These are phyloP conservation scores for Moniliella sp. DNA, from an alignment of 1,284 basidiomycete genomes.

Conservation along the genomic window DNA sequence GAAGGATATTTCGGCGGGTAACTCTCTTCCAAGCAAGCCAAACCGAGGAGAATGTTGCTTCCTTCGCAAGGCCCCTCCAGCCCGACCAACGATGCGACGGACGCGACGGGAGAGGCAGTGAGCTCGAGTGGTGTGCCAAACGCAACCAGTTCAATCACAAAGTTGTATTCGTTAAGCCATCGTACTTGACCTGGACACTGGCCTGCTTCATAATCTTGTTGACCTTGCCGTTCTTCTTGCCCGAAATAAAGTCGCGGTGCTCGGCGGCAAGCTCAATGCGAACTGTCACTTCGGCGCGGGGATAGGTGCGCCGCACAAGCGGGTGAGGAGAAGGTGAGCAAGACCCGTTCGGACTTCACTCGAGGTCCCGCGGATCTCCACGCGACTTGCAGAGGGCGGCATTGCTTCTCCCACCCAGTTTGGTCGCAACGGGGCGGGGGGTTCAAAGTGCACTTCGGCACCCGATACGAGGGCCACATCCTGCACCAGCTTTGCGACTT, in stretches of 20 bases:
- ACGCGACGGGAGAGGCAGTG: no score
- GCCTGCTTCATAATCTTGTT: conserved; percentile 40
- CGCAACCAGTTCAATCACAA: conserved; percentile 60
- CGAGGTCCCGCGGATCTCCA: conserved; percentile 90
- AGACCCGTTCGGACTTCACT: conserved; percentile 70
- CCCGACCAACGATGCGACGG: no score
- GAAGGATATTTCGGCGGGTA: conserved; percentile 96
- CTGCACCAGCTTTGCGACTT: conserved; percentile 65
- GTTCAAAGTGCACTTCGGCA: conserved; percentile 86
- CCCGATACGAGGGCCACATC: conserved; percentile 67
- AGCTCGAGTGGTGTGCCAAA: conserved; percentile 41
- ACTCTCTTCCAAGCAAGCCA: conserved; percentile 76
- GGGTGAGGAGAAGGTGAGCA: conserved; percentile 66
- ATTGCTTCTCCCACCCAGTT: no score
- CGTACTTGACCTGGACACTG: conserved; percentile 90
- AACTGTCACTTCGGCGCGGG: conserved; percentile 94
- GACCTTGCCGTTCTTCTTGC: conserved; percentile 36
- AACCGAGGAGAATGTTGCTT: no score
- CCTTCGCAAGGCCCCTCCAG: no score
- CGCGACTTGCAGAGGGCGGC: no score
- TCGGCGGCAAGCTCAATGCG: conserved; percentile 94
- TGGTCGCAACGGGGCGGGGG: no score
- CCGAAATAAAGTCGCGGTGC: conserved; percentile 76
- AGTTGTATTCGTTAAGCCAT: conserved; percentile 98
- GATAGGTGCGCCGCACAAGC: conserved; percentile 78